These are phyloP conservation scores for Tilletiaria anomala DNA, from an alignment of 1,284 basidiomycete genomes.

Conservation along the genomic window DNA sequence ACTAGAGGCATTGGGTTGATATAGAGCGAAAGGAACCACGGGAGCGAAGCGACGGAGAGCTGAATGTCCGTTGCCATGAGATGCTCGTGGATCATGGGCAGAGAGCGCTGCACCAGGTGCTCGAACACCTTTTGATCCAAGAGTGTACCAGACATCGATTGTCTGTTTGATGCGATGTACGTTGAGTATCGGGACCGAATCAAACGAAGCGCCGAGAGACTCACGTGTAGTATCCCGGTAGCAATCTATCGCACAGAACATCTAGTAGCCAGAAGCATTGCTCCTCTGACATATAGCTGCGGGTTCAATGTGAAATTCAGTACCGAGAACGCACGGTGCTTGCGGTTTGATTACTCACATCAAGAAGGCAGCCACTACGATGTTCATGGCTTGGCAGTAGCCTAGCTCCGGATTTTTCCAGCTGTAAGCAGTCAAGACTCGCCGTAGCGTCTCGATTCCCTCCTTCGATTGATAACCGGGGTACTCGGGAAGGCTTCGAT, in stretches of 20 bases:
- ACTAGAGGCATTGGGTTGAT: conserved; percentile 99
- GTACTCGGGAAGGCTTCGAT: conserved; percentile 47
- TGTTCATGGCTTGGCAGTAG: conserved; percentile 47
- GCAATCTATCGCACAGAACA: conserved; percentile 79
- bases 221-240: conserved; percentile 89
- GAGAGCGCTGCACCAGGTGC: conserved; percentile 68
- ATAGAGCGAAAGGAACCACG: conserved; percentile 81
- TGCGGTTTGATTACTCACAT: conserved; percentile 1
- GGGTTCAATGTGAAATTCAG: background rate
- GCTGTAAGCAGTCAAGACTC: conserved; percentile 90
- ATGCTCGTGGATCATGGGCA: conserved; percentile 74
- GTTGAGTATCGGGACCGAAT: background rate
- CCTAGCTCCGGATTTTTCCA: conserved; percentile 78
- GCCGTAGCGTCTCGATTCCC: conserved; percentile 51
- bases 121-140: conserved; percentile 97
- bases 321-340: background rate
- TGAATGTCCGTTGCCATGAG: conserved; percentile 86
- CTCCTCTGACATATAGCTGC: conserved; percentile 94
- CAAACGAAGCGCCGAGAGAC: conserved; percentile 1
- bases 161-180: conserved; percentile 41
- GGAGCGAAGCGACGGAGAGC: conserved; percentile 85
- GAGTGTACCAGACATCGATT: conserved; percentile 96
- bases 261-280: conserved; percentile 96
- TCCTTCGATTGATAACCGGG: conserved; percentile 30
- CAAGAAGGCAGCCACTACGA: conserved; percentile 46